These are phyloP conservation scores for Nissolia schottii DNA, from an alignment of 306 rosid genomes.

Conservation along the genomic window DNA sequence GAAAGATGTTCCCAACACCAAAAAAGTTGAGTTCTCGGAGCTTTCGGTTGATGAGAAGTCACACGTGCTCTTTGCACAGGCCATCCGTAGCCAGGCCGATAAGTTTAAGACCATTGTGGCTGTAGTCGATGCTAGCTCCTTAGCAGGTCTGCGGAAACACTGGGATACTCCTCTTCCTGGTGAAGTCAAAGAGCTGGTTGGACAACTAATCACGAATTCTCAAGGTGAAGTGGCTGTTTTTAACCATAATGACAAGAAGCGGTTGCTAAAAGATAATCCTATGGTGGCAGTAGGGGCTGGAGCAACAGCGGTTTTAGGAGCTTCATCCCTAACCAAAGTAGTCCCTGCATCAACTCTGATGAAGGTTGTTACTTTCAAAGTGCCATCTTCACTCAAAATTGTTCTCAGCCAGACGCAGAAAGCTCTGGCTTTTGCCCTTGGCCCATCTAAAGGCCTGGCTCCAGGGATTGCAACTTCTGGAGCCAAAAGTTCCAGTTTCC, in stretches of 20 bases:
- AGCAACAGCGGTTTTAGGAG: slow-evolving; percentile 75
- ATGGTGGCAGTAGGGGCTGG: slow-evolving; percentile 84
- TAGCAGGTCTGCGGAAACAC: slow-evolving; percentile 73
- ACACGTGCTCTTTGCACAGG: slow-evolving; percentile 55
- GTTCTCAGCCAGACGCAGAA: slow-evolving; percentile 53
- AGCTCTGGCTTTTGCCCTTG: slow-evolving; percentile 39
- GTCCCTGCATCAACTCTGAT: slow-evolving; percentile 59
- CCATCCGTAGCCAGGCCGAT: slow-evolving; percentile 57
- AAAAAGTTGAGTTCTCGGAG: slow-evolving; percentile 42
- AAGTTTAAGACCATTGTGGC: slow-evolving; percentile 71
- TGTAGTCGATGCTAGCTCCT: slow-evolving; percentile 62
- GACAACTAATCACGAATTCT: slow-evolving; percentile 35
- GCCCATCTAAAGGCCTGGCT: slow-evolving; percentile 53
- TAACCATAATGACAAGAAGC: slow-evolving; percentile 39
- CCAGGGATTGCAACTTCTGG: slow-evolving; percentile 61
- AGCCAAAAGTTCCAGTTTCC: slow-evolving; percentile 46
- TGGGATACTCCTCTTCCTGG: slow-evolving; percentile 63
- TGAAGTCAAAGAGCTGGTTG: slow-evolving; percentile 57
- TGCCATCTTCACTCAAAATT: slow-evolving; percentile 57
- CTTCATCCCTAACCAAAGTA: slow-evolving; percentile 66
- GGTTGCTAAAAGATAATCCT: slow-evolving; percentile 49
- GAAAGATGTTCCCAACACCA: slow-evolving; percentile 14
- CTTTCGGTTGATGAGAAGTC: slow-evolving; percentile 66
- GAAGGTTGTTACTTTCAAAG: slow-evolving; percentile 52
- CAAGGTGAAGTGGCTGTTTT: slow-evolving; percentile 32